phyloP scores from a whole-genome alignment of 1,284 basidiomycete species.

The Microbotryum silenes-acaulis region DNA sequence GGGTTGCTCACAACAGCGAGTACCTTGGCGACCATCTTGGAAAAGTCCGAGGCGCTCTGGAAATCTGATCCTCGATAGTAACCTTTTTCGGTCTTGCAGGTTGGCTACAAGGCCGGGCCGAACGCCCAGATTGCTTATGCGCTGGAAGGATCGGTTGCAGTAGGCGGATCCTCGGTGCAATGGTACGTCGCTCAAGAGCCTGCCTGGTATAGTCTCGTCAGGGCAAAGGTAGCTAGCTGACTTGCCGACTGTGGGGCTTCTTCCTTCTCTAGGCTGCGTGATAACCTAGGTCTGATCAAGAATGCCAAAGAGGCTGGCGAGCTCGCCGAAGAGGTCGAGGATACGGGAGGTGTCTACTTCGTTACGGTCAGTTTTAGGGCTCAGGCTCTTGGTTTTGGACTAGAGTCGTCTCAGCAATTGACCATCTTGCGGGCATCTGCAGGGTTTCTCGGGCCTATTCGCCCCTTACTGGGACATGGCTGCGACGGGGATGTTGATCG shows the following conservation, averaged over 20 bases:
- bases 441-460: slow-evolving; percentile 44
- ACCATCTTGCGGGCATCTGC: slow-evolving; percentile 30
- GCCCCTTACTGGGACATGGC: slow-evolving; percentile 67
- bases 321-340: slow-evolving; percentile 66
- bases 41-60: too few species aligned
- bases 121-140: slow-evolving; percentile 77
- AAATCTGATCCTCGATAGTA: neutral
- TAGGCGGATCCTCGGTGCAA: slow-evolving; percentile 90
- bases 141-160: slow-evolving; percentile 88
- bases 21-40: neutral
- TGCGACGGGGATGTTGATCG: slow-evolving; percentile 74
- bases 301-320: slow-evolving; percentile 76
- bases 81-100: slow-evolving; percentile 43
- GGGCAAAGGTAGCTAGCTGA: too few species aligned
- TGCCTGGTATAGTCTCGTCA: neutral
- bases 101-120: slow-evolving; percentile 86
- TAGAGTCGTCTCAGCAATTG: slow-evolving; percentile 17
- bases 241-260: neutral
- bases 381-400: slow-evolving; percentile 39
- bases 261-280: slow-evolving; percentile 57
- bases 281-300: slow-evolving; percentile 76
- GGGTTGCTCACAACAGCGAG: slow-evolving; percentile 80
- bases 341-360: slow-evolving; percentile 91
- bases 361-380: slow-evolving; percentile 87
- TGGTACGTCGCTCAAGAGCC: slow-evolving; percentile 49